Base-by-base conservation (phyloP, 73 alveolate species). In the Paramecium sonneborni region DNA sequence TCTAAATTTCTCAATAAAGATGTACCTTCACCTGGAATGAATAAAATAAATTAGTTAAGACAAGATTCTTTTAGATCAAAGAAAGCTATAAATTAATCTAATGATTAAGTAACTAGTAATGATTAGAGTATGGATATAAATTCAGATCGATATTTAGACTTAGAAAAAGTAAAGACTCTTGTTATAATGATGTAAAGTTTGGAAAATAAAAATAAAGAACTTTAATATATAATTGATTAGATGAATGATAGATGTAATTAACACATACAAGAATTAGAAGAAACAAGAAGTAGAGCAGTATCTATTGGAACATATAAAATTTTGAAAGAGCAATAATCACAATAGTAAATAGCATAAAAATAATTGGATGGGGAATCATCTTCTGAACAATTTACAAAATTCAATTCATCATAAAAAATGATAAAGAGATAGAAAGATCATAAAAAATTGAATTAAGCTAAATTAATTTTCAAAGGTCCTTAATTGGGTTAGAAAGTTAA, bases 401-500 rank as follows among this genome's bases (percentile, higher is more conserved):
- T 62, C 10, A 62, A 62, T 14, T 30, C 84, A 24, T 10, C 43
- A 4, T 32, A 62, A 30, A 26, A 62, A 26, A 62, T 62, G 21
- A 62, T 26, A 0, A 26, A 4, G 5, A 24, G 46, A 5, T 6
- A 62, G 12, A 62, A 23, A 32, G 84, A 62, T 26, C 20, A 26
- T 26, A 62, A 62, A 26, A 62, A 62, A 24, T 6, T 62, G 24
- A 62, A 21, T 26, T 32, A 62, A 30, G 84, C 84, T 11, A 62
- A 62, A 9, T 26, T 62, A 3, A 62, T 79, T 3, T 79, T 79
- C 5, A 79, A 79, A 44, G 90, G 90, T 1, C 90, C 90, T 20
- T 79, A 79, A 43, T 79, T 79, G 24, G 90, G 90, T 3, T 18
- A 79, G 56, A 79, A 79, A 46, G 90, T 79, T 12, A 79, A 12